Percentiles rank a stretch among this genome's conserved stretches.
Evolutionary conservation across 768 basidiomycete genomes (phyloP).

Genomic region (Lentinula raphanica): DNA sequence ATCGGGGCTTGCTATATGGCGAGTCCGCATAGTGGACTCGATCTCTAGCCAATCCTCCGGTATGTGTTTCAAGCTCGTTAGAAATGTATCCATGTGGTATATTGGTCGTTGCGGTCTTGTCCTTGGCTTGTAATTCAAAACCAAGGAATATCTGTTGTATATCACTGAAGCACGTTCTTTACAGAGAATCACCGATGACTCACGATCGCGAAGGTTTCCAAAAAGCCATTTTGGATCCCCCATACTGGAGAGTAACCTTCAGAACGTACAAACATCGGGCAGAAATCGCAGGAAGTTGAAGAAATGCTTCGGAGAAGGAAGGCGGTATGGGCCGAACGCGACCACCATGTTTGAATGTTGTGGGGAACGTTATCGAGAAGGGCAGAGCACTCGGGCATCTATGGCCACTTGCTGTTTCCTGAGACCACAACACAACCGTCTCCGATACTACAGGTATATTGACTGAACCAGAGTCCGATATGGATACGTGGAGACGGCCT

Average conservation of each 20-base stretch:
- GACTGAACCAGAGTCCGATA: constrained; percentile 29
- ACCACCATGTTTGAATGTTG: constrained; percentile 24
- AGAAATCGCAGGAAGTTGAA: constrained; percentile 22
- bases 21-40: constrained; percentile 30
- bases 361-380: constrained; percentile 31
- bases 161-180: constrained; percentile 6
- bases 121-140: constrained; percentile 41
- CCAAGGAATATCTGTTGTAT: constrained; percentile 31
- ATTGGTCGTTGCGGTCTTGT: constrained; percentile 43
- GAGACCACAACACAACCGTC: constrained; percentile 26
- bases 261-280: constrained; percentile 30
- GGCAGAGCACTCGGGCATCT: constrained; percentile 34
- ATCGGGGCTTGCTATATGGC: constrained; percentile 20
- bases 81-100: constrained; percentile 35
- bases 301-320: constrained; percentile 31
- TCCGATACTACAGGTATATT: constrained; percentile 25
- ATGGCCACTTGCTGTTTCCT: constrained; percentile 13
- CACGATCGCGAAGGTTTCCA: constrained; percentile 35
- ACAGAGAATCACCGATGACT: constrained; percentile 1
- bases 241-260: constrained; percentile 24
- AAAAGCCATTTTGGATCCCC: constrained; percentile 19
- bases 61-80: constrained; percentile 43
- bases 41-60: constrained; percentile 60
- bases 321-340: constrained; percentile 30
- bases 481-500: constrained; percentile 29